Evolutionary conservation across 345 rosid genomes (phyloP).

Genomic region (Salix koriyanagi): DNA sequence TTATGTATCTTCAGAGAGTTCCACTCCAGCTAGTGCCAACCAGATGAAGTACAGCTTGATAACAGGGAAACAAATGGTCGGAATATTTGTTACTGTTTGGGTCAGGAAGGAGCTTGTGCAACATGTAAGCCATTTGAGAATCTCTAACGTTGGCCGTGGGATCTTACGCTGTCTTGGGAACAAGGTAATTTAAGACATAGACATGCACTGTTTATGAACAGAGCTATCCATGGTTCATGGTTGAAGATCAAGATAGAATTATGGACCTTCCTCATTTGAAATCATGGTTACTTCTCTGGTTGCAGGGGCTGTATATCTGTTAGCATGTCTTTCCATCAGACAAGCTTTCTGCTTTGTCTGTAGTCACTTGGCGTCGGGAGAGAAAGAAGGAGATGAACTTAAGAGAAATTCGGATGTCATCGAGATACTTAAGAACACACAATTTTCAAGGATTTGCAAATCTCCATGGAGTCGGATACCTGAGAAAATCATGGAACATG

Average conservation of each 20-base stretch:
- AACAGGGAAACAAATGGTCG: constrained; percentile 94
- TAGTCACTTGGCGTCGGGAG: constrained; percentile 94
- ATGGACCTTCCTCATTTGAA: not conserved
- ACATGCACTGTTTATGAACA: not conserved
- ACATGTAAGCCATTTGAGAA: constrained; percentile 68
- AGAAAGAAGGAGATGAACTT: constrained; percentile 90
- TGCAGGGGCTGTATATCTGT: constrained; percentile 94
- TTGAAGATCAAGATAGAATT: not conserved
- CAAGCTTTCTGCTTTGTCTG: constrained; percentile 85
- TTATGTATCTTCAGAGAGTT: constrained; percentile 29
- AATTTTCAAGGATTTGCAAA: constrained; percentile 65
- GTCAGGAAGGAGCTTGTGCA: constrained; percentile 76
- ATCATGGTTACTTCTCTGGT: not conserved
- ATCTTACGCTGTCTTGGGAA: constrained; percentile 91
- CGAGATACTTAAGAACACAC: constrained; percentile 83
- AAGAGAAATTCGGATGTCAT: constrained; percentile 76
- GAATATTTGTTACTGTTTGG: constrained; percentile 89
- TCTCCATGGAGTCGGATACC: constrained; percentile 50
- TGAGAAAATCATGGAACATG: constrained; percentile 63
- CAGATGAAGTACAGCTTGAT: constrained; percentile 68
- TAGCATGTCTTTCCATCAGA: constrained; percentile 74
- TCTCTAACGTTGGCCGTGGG: constrained; percentile 70
- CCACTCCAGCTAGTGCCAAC: constrained; percentile 19
- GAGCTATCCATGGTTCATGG: not conserved
- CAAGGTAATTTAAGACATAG: constrained; percentile 48